Conservation (phyloP, 306 rosid species). For the Citrullus colocynthis region DNA sequence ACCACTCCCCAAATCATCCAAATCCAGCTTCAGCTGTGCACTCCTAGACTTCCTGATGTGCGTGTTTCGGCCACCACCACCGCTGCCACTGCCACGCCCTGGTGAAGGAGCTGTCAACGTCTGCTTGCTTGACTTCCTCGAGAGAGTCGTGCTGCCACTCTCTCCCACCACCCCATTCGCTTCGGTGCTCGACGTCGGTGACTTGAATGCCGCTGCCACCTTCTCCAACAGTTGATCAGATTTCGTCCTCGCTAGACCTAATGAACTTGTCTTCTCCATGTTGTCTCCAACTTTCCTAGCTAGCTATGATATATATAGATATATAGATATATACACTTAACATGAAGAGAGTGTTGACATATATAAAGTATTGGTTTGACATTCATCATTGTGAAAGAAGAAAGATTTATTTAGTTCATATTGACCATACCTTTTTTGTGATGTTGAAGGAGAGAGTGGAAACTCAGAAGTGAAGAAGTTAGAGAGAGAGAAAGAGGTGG, state of each 20-base stretch:
- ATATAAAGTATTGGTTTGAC: background rate
- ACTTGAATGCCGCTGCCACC: conserved; percentile 37
- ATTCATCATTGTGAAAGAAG: conserved; percentile 4
- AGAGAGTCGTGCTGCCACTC: conserved; percentile 23
- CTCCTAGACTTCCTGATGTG: conserved; percentile 87
- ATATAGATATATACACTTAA: background rate
- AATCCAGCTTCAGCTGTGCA: conserved; percentile 68
- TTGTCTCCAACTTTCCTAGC: background rate
- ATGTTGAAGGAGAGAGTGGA: conserved; percentile 13
- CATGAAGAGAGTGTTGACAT: background rate
- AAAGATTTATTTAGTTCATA: background rate
- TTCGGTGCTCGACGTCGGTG: conserved; percentile 26
- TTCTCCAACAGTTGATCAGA: conserved; percentile 74
- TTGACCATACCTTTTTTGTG: conserved; percentile 12
- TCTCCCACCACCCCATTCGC: background rate
- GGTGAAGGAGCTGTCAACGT: conserved; percentile 40
- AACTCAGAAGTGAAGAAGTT: background rate
- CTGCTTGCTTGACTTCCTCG: conserved; percentile 70
- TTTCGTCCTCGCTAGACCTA: conserved; percentile 38
- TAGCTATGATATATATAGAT: background rate
- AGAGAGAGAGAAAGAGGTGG: conserved; percentile 4
- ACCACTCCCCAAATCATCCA: conserved; percentile 64
- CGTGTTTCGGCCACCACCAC: conserved; percentile 37
- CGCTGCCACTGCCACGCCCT: conserved; percentile 22
- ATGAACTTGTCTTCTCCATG: conserved; percentile 43